Base-by-base conservation (phyloP, 805 yeast genomes). In the Priceomyces carsonii region DNA sequence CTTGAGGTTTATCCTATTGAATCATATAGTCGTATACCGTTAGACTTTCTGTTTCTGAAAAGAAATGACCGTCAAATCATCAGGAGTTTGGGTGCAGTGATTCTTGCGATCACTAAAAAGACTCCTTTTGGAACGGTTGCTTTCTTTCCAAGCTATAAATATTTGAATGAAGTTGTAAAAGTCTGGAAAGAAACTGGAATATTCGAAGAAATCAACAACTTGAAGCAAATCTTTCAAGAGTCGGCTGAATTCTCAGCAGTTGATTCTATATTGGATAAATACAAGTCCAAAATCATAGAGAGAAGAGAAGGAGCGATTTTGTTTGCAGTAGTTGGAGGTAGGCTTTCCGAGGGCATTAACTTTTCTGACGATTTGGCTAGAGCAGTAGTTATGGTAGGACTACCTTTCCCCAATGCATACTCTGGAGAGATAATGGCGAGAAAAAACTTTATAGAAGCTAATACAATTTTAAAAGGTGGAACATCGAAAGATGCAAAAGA, bases 281-380 rank as follows among this genome's bases (percentile, higher is more conserved):
- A 83, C 48, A 59, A 80, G 1, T 48, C 58, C 1, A 51, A 64
- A 0, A 68, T 82, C 8, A 33, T 39, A 2, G 44, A 50, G 2
- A 50, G 55, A 3, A 36, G 30, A 0, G 44, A 52, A 4, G 91
- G 93, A 1, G 90, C 95, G 0, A 47, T 85, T 2, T 57, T 90
- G 4, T 65, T 91, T 18, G 80, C 96, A 0, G 95, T 91, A 1
- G 95, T 91, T 10, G 96, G 96, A 1, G 98, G 97, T 0, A 83
- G 83, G 51, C 69, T 90, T 62, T 86, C 95, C 0, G 98, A 90
- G 57, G 98, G 98, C 4, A 91, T 90, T 27, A 90, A 90, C 53
- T 90, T 91, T 55, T 77, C 90, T 8, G 91, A 89, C 51, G 79
- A 82, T 25, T 61, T 91, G n/a, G 96, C 96, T 1, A 68, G 97